Evolutionary conservation across 768 basidiomycete species (phyloP).

Genomic region (Suillus fuscotomentosus): DNA sequence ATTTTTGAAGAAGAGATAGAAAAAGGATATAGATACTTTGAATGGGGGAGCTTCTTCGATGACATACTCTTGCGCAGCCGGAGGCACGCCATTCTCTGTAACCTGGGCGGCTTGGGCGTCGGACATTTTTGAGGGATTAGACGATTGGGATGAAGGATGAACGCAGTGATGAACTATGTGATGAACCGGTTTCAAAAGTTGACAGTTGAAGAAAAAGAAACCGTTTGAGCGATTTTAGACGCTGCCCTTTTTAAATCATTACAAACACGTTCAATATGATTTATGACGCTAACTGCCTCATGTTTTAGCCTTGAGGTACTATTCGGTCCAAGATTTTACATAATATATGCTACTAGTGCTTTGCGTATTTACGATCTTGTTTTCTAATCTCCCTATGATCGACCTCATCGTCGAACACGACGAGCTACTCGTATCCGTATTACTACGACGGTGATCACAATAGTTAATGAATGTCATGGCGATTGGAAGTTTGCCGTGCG

Average conservation of each 20-base stretch:
- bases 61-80: constrained; percentile 64
- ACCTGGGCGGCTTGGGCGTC: constrained; percentile 86
- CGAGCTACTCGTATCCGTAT: background rate
- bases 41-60: constrained; percentile 74
- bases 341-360: background rate
- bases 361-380: background rate
- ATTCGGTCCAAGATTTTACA: background rate
- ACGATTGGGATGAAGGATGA: constrained; percentile 53
- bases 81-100: constrained; percentile 81
- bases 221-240: constrained; percentile 15
- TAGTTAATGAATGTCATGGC: constrained; percentile 38
- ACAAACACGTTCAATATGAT: background rate
- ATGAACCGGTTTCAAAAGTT: constrained; percentile 84
- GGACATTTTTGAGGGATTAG: constrained; percentile 71
- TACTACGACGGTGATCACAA: constrained; percentile 10
- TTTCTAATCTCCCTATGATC: background rate
- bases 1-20: constrained; percentile 18
- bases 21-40: constrained; percentile 52
- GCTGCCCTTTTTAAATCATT: constrained; percentile 10
- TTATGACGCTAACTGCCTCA: background rate
- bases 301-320: background rate
- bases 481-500: constrained; percentile 15
- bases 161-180: constrained; percentile 54
- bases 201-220: constrained; percentile 67
- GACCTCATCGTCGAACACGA: background rate